Evolutionary conservation across 1,284 basidiomycete species (phyloP), one percentile per base, ranked within the genome.

Genomic region (Fomitopsis betulina): DNA sequence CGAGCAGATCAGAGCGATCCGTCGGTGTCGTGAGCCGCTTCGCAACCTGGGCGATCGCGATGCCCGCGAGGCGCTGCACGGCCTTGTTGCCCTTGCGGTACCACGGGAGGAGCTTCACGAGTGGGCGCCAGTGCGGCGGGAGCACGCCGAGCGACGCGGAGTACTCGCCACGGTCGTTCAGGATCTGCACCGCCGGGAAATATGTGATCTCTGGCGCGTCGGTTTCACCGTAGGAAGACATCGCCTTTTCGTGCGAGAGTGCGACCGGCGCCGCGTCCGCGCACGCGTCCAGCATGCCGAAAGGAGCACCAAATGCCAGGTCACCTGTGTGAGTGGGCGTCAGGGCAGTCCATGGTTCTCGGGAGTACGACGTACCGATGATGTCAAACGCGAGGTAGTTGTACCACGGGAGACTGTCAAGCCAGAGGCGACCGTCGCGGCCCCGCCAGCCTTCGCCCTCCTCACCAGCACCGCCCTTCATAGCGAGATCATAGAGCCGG

Each of bases 321-420:
- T 92, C 89, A 57, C 89, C 87, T 80, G 63, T n/a, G 23, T 3
- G 23, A 35, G 39, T 15, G 15, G 19, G 13, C 10, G 25, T 37
- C 35, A 40, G 61, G 17, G 37, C 21, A 23, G 42, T 30, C 19
- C 10, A 10, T 23, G 27, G 13, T 15, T 10, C 21, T 27, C 1
- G 25, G 3, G 30, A 25, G 1, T n/a, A 25, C 38, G 38, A 45
- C 59, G 5, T 50, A 78, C 81, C 83, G 54, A 95, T 91, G 65
- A 93, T 91, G 72, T 95, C 93, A 70, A 96, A 96, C 0, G 91
- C 92, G 50, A 95, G 87, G 70, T 89, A 89, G 72, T 89, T 89
- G 70, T 81, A 82, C 84, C 88, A 91, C 37, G 87, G 87, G 27
- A 91, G 72, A 65, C 80, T 84, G 69, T 94, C 88, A 52, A 92